Evolutionary conservation across 2,329 filamentous ascomycete genomes (phyloP).

Genomic region (Fusarium fujikuroi): DNA sequence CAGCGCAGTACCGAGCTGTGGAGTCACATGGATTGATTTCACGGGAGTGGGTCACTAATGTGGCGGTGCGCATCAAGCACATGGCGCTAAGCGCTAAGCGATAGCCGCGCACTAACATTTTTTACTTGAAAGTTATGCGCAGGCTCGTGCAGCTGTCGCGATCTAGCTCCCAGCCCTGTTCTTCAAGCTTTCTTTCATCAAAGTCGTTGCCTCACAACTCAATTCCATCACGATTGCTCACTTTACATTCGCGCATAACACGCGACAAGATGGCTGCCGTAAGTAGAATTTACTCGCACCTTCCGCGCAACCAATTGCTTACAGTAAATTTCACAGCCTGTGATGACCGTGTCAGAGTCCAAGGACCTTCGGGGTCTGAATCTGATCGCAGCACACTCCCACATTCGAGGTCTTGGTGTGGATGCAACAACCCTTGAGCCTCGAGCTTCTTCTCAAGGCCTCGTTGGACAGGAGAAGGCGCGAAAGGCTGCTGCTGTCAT

Average conservation of each 20-base stretch:
- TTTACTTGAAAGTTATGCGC: slow-evolving; percentile 17
- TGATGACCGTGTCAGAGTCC: slow-evolving; percentile 87
- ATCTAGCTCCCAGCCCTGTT: slow-evolving; percentile 32
- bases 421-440: slow-evolving; percentile 92
- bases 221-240: slow-evolving; percentile 15
- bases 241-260: slow-evolving; percentile 31
- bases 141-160: slow-evolving; percentile 28
- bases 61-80: slow-evolving; percentile 24
- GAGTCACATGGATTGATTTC: neutral
- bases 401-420: slow-evolving; percentile 95
- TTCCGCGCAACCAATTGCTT: slow-evolving; percentile 18
- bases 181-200: slow-evolving; percentile 16
- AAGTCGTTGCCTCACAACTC: slow-evolving; percentile 21
- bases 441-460: slow-evolving; percentile 84
- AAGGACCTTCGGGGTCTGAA: slow-evolving; percentile 97
- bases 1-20: neutral
- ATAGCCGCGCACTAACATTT: slow-evolving; percentile 32
- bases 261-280: slow-evolving; percentile 63
- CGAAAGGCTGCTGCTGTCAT: slow-evolving; percentile 96
- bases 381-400: slow-evolving; percentile 97
- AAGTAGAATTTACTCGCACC: slow-evolving; percentile 47
- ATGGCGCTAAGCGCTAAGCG: slow-evolving; percentile 36
- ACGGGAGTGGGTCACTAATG: neutral
- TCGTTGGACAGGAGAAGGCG: slow-evolving; percentile 96
- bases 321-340: slow-evolving; percentile 56